A percentile compares a stretch with the other conserved stretches of the same genome.
Evolutionary conservation across 352 stramenopile genomes (phyloP).

Genomic region (Phytopythium litorale): DNA sequence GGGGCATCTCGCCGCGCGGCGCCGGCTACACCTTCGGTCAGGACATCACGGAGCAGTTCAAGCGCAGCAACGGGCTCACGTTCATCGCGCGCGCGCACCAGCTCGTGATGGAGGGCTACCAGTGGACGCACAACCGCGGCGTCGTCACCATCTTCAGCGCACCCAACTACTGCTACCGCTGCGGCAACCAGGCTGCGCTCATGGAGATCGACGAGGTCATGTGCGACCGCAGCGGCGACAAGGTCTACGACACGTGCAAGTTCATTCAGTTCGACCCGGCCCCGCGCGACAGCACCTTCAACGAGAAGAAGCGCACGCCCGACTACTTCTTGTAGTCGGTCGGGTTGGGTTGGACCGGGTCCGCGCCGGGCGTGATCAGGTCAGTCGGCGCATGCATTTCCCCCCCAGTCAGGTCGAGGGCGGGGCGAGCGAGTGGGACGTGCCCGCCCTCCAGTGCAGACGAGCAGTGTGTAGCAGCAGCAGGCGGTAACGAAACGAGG

Average conservation of each 20-base stretch:
- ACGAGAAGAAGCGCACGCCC: constrained; percentile 89
- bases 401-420: neutral
- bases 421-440: neutral
- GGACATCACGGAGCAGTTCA: constrained; percentile 97
- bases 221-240: constrained; percentile 80
- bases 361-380: too few species aligned
- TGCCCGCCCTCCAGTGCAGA: neutral
- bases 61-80: constrained; percentile 96
- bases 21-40: constrained; percentile 98
- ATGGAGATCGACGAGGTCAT: constrained; percentile 94
- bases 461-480: constrained; percentile 1
- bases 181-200: constrained; percentile 97
- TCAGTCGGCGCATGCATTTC: neutral
- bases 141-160: constrained; percentile 99
- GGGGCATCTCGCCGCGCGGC: constrained; percentile 97
- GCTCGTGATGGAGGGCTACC: constrained; percentile 86
- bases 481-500: constrained; percentile 3
- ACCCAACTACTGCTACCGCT: constrained; percentile 99
- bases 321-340: constrained; percentile 89
- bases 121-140: constrained; percentile 95
- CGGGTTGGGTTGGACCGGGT: neutral
- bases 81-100: constrained; percentile 98
- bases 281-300: constrained; percentile 89
- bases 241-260: constrained; percentile 91
- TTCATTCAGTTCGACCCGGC: constrained; percentile 92